A percentile compares a stretch with the other conserved stretches of the same genome.
Conservation (phyloP, 1,284 basidiomycete genomes). For the Leccinum ponderosum region DNA sequence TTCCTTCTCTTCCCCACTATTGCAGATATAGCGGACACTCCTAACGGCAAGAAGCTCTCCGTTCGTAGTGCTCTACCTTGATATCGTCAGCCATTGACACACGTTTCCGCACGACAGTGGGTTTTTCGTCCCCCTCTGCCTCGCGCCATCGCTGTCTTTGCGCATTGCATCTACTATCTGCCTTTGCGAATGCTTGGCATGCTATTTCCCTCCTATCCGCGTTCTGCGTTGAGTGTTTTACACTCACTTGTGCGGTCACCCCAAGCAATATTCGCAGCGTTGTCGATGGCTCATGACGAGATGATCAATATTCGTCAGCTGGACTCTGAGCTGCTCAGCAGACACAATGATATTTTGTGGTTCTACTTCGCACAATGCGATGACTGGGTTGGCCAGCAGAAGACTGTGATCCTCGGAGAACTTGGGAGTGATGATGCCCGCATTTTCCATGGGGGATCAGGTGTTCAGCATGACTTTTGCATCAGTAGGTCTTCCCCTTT, state of each 20-base stretch:
- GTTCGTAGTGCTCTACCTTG: constrained; percentile 27
- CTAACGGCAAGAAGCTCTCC: constrained; percentile 51
- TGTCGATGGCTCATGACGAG: constrained; percentile 63
- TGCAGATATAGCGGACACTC: constrained; percentile 52
- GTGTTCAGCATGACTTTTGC: constrained; percentile 64
- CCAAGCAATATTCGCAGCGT: constrained; percentile 43
- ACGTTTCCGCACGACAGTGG: constrained; percentile 36
- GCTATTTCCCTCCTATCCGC: constrained; percentile 44
- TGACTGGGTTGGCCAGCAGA: constrained; percentile 59
- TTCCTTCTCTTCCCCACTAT: constrained; percentile 65
- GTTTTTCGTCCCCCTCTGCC: constrained; percentile 49
- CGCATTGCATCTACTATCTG: constrained; percentile 21
- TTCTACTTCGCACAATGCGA: constrained; percentile 58
- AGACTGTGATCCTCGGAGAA: constrained; percentile 39
- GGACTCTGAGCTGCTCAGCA: constrained; percentile 43
- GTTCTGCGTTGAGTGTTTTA: constrained; percentile 47
- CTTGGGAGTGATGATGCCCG: constrained; percentile 38
- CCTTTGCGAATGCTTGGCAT: constrained; percentile 23
- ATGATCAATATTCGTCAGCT: constrained; percentile 54
- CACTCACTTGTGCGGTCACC: constrained; percentile 48
- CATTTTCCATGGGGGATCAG: constrained; percentile 43
- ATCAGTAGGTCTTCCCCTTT: constrained; percentile 45
- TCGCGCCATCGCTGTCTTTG: constrained; percentile 40
- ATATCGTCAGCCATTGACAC: neutral
- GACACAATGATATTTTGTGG: constrained; percentile 42